Evolutionary conservation across 345 rosid species (phyloP).

Genomic region (Citrus glauca): DNA sequence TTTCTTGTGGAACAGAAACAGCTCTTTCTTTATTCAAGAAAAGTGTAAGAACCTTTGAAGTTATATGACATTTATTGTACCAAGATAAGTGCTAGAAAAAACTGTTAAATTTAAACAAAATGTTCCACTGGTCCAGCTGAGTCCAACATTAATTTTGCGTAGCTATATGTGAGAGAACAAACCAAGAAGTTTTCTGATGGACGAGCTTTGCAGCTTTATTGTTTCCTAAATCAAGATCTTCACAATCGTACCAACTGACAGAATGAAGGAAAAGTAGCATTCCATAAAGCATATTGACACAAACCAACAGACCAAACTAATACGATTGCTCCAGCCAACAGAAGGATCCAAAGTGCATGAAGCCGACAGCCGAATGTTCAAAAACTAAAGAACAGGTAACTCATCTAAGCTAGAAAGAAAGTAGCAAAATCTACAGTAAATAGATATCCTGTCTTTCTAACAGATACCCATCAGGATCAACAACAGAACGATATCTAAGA

Average conservation of each 20-base stretch:
- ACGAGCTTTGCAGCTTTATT: conserved; percentile 54
- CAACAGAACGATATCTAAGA: conserved; percentile 22
- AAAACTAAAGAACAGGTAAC: conserved; percentile 28
- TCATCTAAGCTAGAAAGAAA: conserved; percentile 32
- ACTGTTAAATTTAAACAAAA: conserved; percentile 16
- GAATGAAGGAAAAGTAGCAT: conserved; percentile 23
- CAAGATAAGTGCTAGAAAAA: conserved; percentile 24
- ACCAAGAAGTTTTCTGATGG: conserved; percentile 28
- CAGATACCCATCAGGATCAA: conserved; percentile 35
- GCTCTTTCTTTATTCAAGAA: conserved; percentile 47
- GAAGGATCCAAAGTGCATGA: conserved; percentile 32
- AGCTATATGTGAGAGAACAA: conserved; percentile 18
- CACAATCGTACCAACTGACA: conserved; percentile 26
- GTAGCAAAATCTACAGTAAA: conserved; percentile 23
- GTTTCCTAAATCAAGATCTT: conserved; percentile 37
- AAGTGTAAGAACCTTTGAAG: conserved; percentile 26
- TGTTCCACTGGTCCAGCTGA: conserved; percentile 30
- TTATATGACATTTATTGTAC: conserved; percentile 39
- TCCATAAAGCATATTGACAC: conserved; percentile 40
- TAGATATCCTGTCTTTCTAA: conserved; percentile 28
- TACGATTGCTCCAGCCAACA: conserved; percentile 30
- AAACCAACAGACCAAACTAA: conserved; percentile 22
- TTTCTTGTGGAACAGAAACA: conserved; percentile 28
- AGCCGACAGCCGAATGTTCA: conserved; percentile 35
- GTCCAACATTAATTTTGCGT: conserved; percentile 33